Percentiles rank a stretch among this genome's conserved stretches.
These are phyloP conservation scores for Leucosporidium yakuticum DNA, from an alignment of 768 basidiomycete species.

Conservation along the genomic window DNA sequence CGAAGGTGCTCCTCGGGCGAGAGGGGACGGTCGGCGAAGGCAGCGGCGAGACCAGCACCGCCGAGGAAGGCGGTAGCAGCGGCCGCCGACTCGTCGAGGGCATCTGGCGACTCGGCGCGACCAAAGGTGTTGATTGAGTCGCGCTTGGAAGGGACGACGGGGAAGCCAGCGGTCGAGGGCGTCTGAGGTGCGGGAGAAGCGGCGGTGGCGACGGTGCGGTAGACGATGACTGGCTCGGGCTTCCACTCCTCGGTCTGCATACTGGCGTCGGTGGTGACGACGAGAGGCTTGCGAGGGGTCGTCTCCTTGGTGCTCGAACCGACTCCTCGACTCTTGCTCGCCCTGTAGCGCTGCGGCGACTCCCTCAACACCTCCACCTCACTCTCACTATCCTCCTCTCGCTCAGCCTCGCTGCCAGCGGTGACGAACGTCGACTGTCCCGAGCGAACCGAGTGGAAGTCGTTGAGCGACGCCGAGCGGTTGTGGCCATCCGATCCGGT, in stretches of 20 bases:
- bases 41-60: neutral
- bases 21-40: slow-evolving; percentile 1
- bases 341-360: neutral
- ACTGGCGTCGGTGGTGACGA: neutral
- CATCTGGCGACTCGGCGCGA: slow-evolving; percentile 9
- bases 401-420: no score
- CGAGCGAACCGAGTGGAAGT: slow-evolving; percentile 26
- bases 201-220: neutral
- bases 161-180: neutral
- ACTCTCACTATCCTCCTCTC: neutral
- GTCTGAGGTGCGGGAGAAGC: neutral
- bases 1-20: slow-evolving; percentile 4
- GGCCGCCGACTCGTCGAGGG: slow-evolving; percentile 18
- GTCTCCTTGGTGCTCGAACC: neutral
- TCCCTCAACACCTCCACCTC: neutral
- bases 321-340: neutral
- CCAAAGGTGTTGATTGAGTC: slow-evolving; percentile 19
- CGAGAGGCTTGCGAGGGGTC: neutral
- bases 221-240: neutral
- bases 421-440: slow-evolving; percentile 6
- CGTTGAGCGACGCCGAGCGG: slow-evolving; percentile 24
- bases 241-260: slow-evolving; percentile 4
- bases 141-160: neutral
- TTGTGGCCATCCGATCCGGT: neutral
- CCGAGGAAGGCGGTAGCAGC: slow-evolving; percentile 20